phyloP scores from a whole-genome alignment of 2,329 filamentous ascomycete species.

The Phialophora verrucosa region DNA sequence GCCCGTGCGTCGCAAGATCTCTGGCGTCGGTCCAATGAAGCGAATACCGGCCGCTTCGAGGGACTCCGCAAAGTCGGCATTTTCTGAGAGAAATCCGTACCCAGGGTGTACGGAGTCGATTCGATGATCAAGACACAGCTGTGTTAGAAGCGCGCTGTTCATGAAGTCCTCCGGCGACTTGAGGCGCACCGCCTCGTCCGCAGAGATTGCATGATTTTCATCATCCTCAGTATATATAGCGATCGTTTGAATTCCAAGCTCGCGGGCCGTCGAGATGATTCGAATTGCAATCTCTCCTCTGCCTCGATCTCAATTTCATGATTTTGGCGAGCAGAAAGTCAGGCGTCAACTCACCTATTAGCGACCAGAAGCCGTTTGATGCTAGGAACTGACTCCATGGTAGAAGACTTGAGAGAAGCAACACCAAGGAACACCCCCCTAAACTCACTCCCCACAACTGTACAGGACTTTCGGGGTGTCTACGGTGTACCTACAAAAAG shows the following conservation, averaged over 20 bases:
- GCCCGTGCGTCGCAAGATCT: slow-evolving; percentile 42
- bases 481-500: no score
- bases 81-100: slow-evolving; percentile 47
- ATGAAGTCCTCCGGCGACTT: slow-evolving; percentile 50
- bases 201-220: slow-evolving; percentile 58
- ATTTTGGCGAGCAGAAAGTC: no score
- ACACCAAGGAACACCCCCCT: no score
- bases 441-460: no score
- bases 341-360: no score
- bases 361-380: no score
- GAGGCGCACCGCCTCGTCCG: slow-evolving; percentile 60
- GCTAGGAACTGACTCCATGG: no score
- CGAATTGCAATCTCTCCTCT: slow-evolving; percentile 63
- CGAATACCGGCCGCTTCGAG: slow-evolving; percentile 41
- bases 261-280: slow-evolving; percentile 53
- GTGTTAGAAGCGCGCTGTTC: slow-evolving; percentile 47
- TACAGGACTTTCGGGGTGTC: no score
- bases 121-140: slow-evolving; percentile 55
- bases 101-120: slow-evolving; percentile 44
- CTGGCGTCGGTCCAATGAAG: slow-evolving; percentile 44
- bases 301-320: no score
- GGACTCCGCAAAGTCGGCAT: slow-evolving; percentile 42
- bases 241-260: slow-evolving; percentile 57
- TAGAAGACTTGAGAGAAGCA: no score
- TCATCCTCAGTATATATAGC: slow-evolving; percentile 64